Conservation (phyloP, 176 grass and related monocot genomes). For the Dendrocalamus sinicus region DNA sequence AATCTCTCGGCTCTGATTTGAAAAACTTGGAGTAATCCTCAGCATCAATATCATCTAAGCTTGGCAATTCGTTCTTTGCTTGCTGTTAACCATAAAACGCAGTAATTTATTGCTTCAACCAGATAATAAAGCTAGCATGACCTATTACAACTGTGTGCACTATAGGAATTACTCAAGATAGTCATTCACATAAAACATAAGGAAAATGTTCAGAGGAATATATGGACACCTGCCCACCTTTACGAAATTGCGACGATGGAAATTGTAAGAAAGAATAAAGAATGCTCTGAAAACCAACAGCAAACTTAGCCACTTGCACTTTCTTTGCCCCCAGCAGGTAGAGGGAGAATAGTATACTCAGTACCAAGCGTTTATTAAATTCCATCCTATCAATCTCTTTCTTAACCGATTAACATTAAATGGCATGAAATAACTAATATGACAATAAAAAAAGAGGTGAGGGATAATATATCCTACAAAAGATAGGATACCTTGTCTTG, state of each 20-base stretch:
- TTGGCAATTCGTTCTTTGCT: conserved; percentile 57
- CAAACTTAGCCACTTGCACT: conserved; percentile 17
- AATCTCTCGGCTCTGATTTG: conserved; percentile 69
- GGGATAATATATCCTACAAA: conserved; percentile 26
- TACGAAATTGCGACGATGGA: background rate
- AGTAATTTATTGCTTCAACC: conserved; percentile 23
- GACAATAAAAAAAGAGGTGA: background rate
- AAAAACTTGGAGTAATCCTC: conserved; percentile 91
- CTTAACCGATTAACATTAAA: conserved; percentile 14
- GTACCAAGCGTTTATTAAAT: background rate
- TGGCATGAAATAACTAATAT: background rate
- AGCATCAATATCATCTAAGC: conserved; percentile 59
- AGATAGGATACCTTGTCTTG: background rate
- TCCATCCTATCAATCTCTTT: background rate
- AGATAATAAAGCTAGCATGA: conserved; percentile 28
- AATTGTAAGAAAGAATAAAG: conserved; percentile 1
- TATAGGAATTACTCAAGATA: conserved; percentile 6
- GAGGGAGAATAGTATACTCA: background rate
- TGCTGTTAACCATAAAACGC: conserved; percentile 52
- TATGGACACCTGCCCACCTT: background rate
- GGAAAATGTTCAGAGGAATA: conserved; percentile 17
- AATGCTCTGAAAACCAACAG: background rate
- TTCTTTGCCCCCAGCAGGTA: conserved; percentile 6
- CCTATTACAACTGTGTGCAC: background rate
- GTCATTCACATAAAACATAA: background rate